Percentiles rank a stretch among this genome's conserved stretches.
These are phyloP conservation scores for Melaleuca alternifolia DNA, from an alignment of 345 rosid genomes.

Conservation along the genomic window DNA sequence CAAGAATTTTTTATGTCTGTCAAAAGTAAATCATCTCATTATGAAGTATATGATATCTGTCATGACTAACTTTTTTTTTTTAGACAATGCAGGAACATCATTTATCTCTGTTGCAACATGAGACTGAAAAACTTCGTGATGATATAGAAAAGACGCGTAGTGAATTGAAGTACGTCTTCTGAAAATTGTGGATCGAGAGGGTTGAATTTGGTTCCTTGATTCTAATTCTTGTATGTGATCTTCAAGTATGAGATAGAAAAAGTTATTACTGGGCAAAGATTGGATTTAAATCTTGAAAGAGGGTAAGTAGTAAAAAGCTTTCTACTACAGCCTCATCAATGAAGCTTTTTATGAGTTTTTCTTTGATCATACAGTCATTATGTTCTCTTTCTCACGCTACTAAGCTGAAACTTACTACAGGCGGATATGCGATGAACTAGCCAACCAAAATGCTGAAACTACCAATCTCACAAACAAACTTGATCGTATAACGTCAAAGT, in stretches of 20 bases:
- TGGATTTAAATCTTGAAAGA: constrained; percentile 94
- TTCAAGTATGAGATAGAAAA: constrained; percentile 74
- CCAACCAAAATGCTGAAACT: constrained; percentile 90
- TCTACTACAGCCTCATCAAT: not conserved
- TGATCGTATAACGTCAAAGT: constrained; percentile 39
- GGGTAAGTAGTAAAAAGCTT: constrained; percentile 32
- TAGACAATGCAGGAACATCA: constrained; percentile 59
- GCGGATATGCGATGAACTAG: constrained; percentile 78
- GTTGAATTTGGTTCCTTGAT: not conserved
- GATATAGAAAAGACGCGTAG: constrained; percentile 87
- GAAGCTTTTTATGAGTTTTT: not conserved
- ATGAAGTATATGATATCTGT: not conserved
- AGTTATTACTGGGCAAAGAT: constrained; percentile 82
- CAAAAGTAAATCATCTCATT: not conserved
- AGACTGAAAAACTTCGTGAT: constrained; percentile 63
- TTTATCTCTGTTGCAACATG: constrained; percentile 72
- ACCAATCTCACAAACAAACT: constrained; percentile 83
- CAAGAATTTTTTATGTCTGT: not conserved
- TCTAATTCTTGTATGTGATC: not conserved
- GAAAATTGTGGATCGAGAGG: not conserved
- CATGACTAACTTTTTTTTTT: not conserved
- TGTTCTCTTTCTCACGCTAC: not conserved
- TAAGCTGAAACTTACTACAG: constrained; percentile 63
- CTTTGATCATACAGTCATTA: not conserved
- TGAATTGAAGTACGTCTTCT: constrained; percentile 50